Evolutionary conservation across 129 eudicot species (phyloP).

Genomic region (Erigeron canadensis): DNA sequence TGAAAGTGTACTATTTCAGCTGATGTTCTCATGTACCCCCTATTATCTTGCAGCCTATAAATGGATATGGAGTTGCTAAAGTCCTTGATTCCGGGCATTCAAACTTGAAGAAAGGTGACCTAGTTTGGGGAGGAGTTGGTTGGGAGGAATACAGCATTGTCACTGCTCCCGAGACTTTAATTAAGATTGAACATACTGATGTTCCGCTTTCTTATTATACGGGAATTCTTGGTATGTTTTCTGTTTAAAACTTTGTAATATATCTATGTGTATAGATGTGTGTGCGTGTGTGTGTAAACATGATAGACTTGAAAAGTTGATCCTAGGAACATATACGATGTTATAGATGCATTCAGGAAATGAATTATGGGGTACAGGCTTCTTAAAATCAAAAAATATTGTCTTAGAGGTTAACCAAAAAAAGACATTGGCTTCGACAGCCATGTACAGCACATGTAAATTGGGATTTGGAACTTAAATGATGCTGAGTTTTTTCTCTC

Average conservation of each 20-base stretch:
- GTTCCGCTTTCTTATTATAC: constrained; percentile 81
- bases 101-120: constrained; percentile 58
- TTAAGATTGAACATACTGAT: constrained; percentile 58
- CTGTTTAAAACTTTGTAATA: not conserved
- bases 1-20: constrained; percentile 2
- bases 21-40: not conserved
- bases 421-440: too few relatives aligned
- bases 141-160: constrained; percentile 74
- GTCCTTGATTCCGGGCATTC: constrained; percentile 62
- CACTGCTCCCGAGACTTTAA: constrained; percentile 25
- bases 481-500: too few relatives aligned
- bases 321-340: not conserved
- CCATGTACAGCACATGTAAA: too few relatives aligned
- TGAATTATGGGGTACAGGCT: not conserved
- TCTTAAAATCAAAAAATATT: not conserved
- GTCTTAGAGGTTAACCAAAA: too few relatives aligned
- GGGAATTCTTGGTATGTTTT: constrained; percentile 64
- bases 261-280: not conserved
- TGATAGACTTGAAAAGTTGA: not conserved
- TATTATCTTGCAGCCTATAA: constrained; percentile 41
- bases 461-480: too few relatives aligned
- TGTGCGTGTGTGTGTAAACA: not conserved
- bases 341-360: not conserved
- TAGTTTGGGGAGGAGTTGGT: constrained; percentile 60
- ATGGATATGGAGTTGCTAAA: constrained; percentile 61